phyloP scores from a whole-genome alignment of 2,329 filamentous ascomycete genomes.

The Incumbomyces lentus region DNA sequence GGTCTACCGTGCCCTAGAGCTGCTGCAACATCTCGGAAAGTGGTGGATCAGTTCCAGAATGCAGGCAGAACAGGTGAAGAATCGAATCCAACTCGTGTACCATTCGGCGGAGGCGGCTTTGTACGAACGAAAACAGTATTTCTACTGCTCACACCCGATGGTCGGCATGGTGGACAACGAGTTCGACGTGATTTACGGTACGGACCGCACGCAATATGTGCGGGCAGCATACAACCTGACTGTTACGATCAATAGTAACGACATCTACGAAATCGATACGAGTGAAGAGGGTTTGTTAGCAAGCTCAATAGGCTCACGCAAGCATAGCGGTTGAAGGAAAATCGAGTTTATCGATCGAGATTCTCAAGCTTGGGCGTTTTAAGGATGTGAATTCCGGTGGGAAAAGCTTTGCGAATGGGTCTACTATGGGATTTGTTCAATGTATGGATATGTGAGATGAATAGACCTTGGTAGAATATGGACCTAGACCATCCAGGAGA shows the following conservation, averaged over 20 bases:
- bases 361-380: no score
- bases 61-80: slow-evolving; percentile 41
- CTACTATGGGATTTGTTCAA: no score
- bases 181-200: slow-evolving; percentile 36
- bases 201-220: slow-evolving; percentile 20
- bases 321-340: no score
- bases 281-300: neutral
- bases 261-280: slow-evolving; percentile 1
- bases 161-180: slow-evolving; percentile 31
- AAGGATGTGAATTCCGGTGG: no score
- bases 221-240: slow-evolving; percentile 4
- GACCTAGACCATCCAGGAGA: no score
- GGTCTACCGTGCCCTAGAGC: slow-evolving; percentile 43
- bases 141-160: slow-evolving; percentile 29
- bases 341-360: no score
- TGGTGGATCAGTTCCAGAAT: slow-evolving; percentile 51
- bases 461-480: no score
- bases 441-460: no score
- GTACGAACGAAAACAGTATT: slow-evolving; percentile 27
- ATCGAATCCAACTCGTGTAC: slow-evolving; percentile 36
- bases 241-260: neutral
- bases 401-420: no score
- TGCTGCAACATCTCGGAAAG: slow-evolving; percentile 45
- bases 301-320: no score
- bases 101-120: slow-evolving; percentile 27